A percentile compares a stretch with the other conserved stretches of the same genome.
These are phyloP conservation scores for Murraya koenigii DNA, from an alignment of 345 rosid genomes.

Conservation along the genomic window DNA sequence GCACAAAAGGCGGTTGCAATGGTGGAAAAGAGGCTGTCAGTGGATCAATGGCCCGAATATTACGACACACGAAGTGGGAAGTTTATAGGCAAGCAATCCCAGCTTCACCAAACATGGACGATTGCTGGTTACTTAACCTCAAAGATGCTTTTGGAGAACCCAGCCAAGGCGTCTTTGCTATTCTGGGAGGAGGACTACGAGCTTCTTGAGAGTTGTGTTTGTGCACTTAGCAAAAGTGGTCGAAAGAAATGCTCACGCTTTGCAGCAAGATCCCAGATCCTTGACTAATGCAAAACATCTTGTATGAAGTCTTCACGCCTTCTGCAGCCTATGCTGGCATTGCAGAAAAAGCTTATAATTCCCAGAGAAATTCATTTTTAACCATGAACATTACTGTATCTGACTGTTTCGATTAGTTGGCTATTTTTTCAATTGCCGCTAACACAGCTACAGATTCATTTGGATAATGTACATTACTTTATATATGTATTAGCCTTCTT, in stretches of 20 bases:
- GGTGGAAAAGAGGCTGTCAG: conserved; percentile 69
- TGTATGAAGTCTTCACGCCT: neutral
- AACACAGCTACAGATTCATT: neutral
- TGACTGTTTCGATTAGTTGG: conserved; percentile 18
- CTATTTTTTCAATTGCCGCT: conserved; percentile 24
- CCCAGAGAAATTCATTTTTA: neutral
- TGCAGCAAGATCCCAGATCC: conserved; percentile 39
- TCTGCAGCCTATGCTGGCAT: neutral
- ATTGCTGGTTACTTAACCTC: conserved; percentile 80
- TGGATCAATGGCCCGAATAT: conserved; percentile 87
- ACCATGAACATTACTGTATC: neutral
- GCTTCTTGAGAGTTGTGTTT: conserved; percentile 81
- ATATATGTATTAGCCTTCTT: neutral
- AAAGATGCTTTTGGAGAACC: conserved; percentile 83
- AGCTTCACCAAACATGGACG: conserved; percentile 82
- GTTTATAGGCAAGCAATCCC: conserved; percentile 80
- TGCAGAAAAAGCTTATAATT: neutral
- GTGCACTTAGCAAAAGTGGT: conserved; percentile 53
- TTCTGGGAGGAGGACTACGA: conserved; percentile 91
- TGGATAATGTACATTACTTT: neutral
- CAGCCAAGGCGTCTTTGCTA: conserved; percentile 73
- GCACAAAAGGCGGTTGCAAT: conserved; percentile 69
- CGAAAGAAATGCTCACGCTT: conserved; percentile 66
- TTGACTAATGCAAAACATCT: neutral
- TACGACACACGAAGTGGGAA: conserved; percentile 76